These are phyloP conservation scores for Penicillium malachiteum DNA, from an alignment of 495 filamentous ascomycete genomes.

Conservation along the genomic window DNA sequence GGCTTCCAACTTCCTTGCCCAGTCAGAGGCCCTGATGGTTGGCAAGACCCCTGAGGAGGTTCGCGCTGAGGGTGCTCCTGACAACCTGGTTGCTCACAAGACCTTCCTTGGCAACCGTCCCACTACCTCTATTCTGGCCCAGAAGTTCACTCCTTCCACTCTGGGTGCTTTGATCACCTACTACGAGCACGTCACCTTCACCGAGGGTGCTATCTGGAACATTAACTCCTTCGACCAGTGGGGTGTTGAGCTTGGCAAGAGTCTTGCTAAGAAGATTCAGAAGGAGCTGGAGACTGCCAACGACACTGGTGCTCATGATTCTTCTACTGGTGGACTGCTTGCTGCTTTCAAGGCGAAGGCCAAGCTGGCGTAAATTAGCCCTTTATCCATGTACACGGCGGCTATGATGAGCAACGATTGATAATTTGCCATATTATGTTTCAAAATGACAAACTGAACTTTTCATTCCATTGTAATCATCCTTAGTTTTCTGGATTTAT, in stretches of 20 bases:
- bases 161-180: slow-evolving; percentile 95
- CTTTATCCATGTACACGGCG: slow-evolving; percentile 15
- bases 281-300: slow-evolving; percentile 73
- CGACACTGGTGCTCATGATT: slow-evolving; percentile 71
- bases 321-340: slow-evolving; percentile 83
- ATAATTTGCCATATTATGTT: neutral
- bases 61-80: slow-evolving; percentile 80
- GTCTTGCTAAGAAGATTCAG: slow-evolving; percentile 87
- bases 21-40: slow-evolving; percentile 97
- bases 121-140: slow-evolving; percentile 89
- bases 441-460: too few relatives aligned
- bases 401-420: slow-evolving; percentile 32
- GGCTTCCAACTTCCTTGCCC: slow-evolving; percentile 96
- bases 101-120: slow-evolving; percentile 97
- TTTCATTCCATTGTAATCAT: neutral
- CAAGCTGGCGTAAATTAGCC: slow-evolving; percentile 38
- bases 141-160: slow-evolving; percentile 91
- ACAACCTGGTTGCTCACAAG: slow-evolving; percentile 92
- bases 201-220: slow-evolving; percentile 96
- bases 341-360: slow-evolving; percentile 78
- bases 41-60: slow-evolving; percentile 92
- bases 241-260: slow-evolving; percentile 98
- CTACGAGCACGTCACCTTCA: slow-evolving; percentile 98
- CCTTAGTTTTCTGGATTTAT: neutral
- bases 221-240: slow-evolving; percentile 99